Evolutionary conservation across 371 early-diverging fungal species (phyloP), one percentile per base, ranked within the genome.

Genomic region (Mortierella sp.): DNA sequence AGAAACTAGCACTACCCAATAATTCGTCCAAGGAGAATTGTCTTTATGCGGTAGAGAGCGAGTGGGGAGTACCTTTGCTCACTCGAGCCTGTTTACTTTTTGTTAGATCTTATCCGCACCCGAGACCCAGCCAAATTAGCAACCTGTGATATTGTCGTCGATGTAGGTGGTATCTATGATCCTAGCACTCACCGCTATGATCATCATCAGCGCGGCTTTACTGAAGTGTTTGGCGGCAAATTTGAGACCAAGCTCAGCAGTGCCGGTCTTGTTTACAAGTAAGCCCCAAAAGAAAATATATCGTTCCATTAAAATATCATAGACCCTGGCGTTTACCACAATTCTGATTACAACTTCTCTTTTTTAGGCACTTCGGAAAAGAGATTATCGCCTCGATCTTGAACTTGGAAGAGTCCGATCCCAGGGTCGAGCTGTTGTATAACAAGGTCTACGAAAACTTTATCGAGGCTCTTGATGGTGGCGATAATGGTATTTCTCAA

Each of bases 161-260:
- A 99, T 83, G 99, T 99, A 6, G 99, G 99, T 53, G 97, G 96
- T 56, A 95, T 92, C 26, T 99, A 97, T 84, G 94, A 95, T 84
- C 96, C 94, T 53, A 84, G 83, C 35, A 84, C 79, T 32, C 84
- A 90, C 63, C 88, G 95, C 55, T 99, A 92, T 82, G 99, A 99
- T 80, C 99, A 99, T 78, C 99, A 99, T 82, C 99, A 99, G 89
- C 92, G 97, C 68, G 96, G 93, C 26, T 99, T 99, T 80, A 84
- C 79, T 42, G 97, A 98, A 72, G 95, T 96, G 51, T 98, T 96
- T 84, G 90, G 90, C 56, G 85, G 83, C 29, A 84, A 90, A 61
- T 93, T 95, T 78, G 83, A 82, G 45, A 96, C 96, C 75, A 96
- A 95, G 86, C 87, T 97, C 60, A 95, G 95, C 89, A 94, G 94